These are phyloP conservation scores for Pelargonium cotyledonis DNA, from an alignment of 441 rosid genomes.

Conservation along the genomic window DNA sequence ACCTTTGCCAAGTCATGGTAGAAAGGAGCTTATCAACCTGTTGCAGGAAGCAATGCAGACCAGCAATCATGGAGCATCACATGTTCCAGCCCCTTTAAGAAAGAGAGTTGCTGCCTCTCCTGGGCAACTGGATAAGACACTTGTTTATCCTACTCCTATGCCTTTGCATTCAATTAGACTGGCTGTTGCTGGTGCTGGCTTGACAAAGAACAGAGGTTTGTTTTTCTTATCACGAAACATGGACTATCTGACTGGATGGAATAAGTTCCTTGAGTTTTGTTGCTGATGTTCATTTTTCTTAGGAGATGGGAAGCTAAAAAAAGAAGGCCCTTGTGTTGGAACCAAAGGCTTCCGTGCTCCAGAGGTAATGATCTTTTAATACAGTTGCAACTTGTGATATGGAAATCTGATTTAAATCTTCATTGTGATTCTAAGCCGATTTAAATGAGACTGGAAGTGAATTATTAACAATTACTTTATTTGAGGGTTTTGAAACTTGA, in stretches of 20 bases:
- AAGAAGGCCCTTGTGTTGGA: constrained; percentile 95
- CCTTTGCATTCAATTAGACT: constrained; percentile 45
- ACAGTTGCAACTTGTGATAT: no score
- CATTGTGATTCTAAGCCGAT: neutral
- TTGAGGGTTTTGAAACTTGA: no score
- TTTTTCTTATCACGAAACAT: constrained; percentile 11
- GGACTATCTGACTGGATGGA: constrained; percentile 17
- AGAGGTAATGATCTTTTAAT: constrained; percentile 46
- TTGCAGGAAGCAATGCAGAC: constrained; percentile 59
- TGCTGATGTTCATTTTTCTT: constrained; percentile 11
- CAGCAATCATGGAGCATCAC: constrained; percentile 52
- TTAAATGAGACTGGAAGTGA: no score
- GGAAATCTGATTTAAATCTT: constrained; percentile 6
- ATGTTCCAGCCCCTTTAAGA: constrained; percentile 64
- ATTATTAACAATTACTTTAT: neutral
- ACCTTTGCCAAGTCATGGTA: constrained; percentile 89
- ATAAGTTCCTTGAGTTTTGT: neutral
- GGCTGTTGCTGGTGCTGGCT: constrained; percentile 39
- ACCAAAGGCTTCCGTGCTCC: constrained; percentile 98
- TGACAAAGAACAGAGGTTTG: constrained; percentile 36
- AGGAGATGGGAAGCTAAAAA: constrained; percentile 55
- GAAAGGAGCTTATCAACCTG: constrained; percentile 76
- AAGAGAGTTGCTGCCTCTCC: constrained; percentile 84
- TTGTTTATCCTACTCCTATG: constrained; percentile 66
- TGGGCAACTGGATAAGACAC: constrained; percentile 42